Base-by-base conservation (phyloP, 192 early-diverging fungal genomes). In the Backusella circina region DNA sequence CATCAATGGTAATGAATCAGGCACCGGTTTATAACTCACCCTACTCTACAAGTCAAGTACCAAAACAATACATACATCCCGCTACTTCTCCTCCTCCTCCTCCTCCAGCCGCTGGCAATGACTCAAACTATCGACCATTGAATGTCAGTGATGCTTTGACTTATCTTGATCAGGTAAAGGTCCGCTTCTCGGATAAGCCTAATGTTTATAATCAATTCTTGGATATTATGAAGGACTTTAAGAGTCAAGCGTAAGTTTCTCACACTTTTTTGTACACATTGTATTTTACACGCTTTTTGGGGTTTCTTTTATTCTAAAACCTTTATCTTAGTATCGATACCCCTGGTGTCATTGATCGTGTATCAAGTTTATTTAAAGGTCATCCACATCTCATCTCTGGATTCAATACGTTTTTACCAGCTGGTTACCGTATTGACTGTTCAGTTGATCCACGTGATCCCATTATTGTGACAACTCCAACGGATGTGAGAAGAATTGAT, bases 171-270 rank as follows among this genome's bases (percentile, higher is more conserved):
- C 88, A 96, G 78, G 98, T 99, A 16, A 97, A 97, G 80, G 86
- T 91, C 26, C 92, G 95, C 78, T 99, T 99, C 76, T 86, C 90
- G 41, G 91, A 95, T 70, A 90, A 95, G 6, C 96, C 96, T 3
- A 95, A 98, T 67, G 96, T 99, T 5, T 99, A 99, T 84, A 99
- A 98, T 75, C 87, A 90, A 71, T 99, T 99, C 80, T 75, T 99
- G 80, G 97, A 98, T 77, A 99, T 99, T 39, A 99, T 99, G 98
- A 98, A 98, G 86, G 98, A 99, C 79, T 99, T 99, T 81, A 98
- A 99, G 84, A 93, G 94, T 76, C 96, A 97, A 79, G 87, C 83
- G 93, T 95, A 84, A 86, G 87, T 76, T 16, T 26, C 32, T 47
- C 36, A 23, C 61, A 15, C 47, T n/a, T n/a, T n/a, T n/a, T n/a